Evolutionary conservation across 345 rosid genomes (phyloP).

Genomic region (Lenwebbia sp.): DNA sequence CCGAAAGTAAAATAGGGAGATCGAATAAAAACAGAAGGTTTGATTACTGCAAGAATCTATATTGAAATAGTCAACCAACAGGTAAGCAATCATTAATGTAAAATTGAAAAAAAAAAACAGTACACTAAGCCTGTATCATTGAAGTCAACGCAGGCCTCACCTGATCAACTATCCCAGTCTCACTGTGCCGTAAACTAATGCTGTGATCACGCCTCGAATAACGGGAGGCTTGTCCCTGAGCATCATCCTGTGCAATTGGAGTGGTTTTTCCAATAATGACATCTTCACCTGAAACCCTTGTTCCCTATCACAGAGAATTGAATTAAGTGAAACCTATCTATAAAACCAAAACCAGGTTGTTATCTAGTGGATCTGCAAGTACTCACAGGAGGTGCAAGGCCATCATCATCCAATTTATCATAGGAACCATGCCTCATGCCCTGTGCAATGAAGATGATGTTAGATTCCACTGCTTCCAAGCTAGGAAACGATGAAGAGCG

Average conservation of each 20-base stretch:
- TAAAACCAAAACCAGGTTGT: not conserved
- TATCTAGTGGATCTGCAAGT: not conserved
- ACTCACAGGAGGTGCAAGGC: constrained; percentile 97
- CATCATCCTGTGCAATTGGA: constrained; percentile 81
- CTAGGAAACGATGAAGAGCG: not conserved
- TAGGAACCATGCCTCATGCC: constrained; percentile 99
- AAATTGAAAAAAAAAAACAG: not conserved
- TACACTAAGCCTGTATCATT: not conserved
- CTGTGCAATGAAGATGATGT: constrained; percentile 19
- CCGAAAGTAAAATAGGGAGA: not conserved
- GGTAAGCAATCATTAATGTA: not conserved
- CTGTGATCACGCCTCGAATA: constrained; percentile 91
- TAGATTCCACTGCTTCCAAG: not conserved
- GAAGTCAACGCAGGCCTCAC: constrained; percentile 24
- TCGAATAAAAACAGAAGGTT: not conserved
- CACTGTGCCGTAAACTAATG: constrained; percentile 94
- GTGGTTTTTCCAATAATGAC: constrained; percentile 96
- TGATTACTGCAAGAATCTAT: not conserved
- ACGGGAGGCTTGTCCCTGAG: constrained; percentile 79
- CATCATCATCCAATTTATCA: constrained; percentile 95
- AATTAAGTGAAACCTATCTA: not conserved
- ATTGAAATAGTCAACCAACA: not conserved
- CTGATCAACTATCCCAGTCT: constrained; percentile 97
- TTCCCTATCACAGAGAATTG: constrained; percentile 43
- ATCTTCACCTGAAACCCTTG: constrained; percentile 95